phyloP scores from a whole-genome alignment of 257 asterid species.

The Solanum pennellii region DNA sequence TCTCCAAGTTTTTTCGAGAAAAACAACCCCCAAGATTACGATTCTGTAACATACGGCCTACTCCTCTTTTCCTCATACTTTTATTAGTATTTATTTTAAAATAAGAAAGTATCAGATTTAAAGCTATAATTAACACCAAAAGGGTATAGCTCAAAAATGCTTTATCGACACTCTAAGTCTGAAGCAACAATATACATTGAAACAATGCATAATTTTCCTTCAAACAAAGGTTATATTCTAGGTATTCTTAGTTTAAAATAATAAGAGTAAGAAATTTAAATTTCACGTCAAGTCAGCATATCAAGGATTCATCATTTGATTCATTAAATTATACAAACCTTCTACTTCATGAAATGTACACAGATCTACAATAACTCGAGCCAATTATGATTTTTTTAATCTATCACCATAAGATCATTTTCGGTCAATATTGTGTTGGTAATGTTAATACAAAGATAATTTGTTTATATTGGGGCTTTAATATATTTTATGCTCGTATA shows the following conservation, averaged over 20 bases:
- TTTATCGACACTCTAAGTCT: neutral
- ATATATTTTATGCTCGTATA: neutral
- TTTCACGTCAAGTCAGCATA: no score
- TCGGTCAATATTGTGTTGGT: neutral
- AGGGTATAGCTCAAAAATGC: neutral
- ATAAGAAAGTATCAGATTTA: no score
- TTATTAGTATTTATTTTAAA: neutral
- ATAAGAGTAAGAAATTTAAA: neutral
- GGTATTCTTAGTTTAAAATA: neutral
- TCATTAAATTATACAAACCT: neutral
- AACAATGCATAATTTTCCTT: neutral
- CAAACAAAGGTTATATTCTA: no score
- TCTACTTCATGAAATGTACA: neutral
- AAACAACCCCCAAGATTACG: neutral
- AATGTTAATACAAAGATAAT: neutral
- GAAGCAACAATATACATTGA: neutral
- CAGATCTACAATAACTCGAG: neutral
- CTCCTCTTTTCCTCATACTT: neutral
- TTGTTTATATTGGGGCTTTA: neutral
- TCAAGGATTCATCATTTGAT: neutral
- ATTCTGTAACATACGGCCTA: neutral
- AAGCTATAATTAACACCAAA: neutral
- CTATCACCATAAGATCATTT: neutral
- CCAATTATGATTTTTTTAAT: neutral
- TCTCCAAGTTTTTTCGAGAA: neutral